These are phyloP conservation scores for Xylaria sp. DNA, from an alignment of 495 filamentous ascomycete genomes.

Conservation along the genomic window DNA sequence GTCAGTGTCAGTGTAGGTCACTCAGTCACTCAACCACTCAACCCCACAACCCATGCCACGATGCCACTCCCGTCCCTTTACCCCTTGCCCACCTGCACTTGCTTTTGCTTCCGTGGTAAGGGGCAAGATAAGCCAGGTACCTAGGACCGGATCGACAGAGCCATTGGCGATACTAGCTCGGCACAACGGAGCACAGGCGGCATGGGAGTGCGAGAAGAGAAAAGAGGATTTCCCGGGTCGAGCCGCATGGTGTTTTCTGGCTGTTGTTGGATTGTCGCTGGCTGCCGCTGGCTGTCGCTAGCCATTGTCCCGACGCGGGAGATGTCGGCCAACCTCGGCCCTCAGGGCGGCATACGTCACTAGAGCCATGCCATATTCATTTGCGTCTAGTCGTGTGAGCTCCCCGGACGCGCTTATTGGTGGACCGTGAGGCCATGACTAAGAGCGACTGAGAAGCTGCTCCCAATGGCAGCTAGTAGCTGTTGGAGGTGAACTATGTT, in stretches of 20 bases:
- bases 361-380: conserved; percentile 10
- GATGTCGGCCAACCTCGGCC: conserved; percentile 40
- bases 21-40: no score
- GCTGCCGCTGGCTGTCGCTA: conserved; percentile 21
- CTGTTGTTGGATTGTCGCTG: no score
- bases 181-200: conserved; percentile 17
- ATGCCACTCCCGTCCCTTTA: neutral
- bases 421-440: conserved; percentile 20
- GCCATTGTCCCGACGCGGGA: conserved; percentile 31
- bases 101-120: neutral
- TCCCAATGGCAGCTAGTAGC: conserved; percentile 1
- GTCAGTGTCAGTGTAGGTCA: neutral
- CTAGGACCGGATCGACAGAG: neutral
- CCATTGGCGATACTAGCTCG: conserved; percentile 14
- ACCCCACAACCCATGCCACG: conserved; percentile 5
- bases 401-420: conserved; percentile 7
- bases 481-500: no score
- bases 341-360: conserved; percentile 25
- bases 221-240: conserved; percentile 44
- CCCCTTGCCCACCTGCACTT: neutral
- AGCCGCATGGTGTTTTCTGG: conserved; percentile 1
- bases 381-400: conserved; percentile 11
- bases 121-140: neutral
- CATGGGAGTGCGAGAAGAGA: neutral
- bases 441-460: neutral